These are phyloP conservation scores for Coemansia sp. DNA, from an alignment of 192 early-diverging fungal species.

Conservation along the genomic window DNA sequence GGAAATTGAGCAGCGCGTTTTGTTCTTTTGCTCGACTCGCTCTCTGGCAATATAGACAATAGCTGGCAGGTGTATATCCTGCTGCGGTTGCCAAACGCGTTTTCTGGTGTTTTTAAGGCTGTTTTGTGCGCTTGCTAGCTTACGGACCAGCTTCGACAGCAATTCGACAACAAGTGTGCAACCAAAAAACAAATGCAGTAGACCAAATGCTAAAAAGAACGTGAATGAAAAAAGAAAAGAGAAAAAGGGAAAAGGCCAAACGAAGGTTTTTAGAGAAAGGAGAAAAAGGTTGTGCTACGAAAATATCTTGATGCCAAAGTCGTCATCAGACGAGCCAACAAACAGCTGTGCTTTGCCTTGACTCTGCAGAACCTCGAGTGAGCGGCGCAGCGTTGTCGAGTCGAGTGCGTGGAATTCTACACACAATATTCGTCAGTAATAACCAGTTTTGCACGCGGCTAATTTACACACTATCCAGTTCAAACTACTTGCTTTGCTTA, in stretches of 20 bases:
- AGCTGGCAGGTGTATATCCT: too few relatives aligned
- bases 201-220: not conserved
- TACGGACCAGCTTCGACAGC: not conserved
- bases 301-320: slow-evolving; percentile 89
- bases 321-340: slow-evolving; percentile 55
- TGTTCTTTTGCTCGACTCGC: not conserved
- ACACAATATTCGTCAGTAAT: not conserved
- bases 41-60: too few relatives aligned
- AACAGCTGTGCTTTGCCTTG: slow-evolving; percentile 83
- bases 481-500: slow-evolving; percentile 36
- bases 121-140: not conserved
- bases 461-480: too few relatives aligned
- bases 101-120: not conserved
- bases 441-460: not conserved
- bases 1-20: too few relatives aligned
- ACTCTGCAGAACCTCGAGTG: slow-evolving; percentile 78
- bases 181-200: slow-evolving; percentile 2
- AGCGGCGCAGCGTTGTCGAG: slow-evolving; percentile 64
- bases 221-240: slow-evolving; percentile 8
- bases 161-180: not conserved
- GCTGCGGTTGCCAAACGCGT: too few relatives aligned
- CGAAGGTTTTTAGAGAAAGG: too few relatives aligned
- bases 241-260: slow-evolving; percentile 6
- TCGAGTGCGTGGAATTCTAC: slow-evolving; percentile 83
- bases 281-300: too few relatives aligned